Conservation (phyloP, 2,329 filamentous ascomycete genomes). For the Escovopsis sp. region DNA sequence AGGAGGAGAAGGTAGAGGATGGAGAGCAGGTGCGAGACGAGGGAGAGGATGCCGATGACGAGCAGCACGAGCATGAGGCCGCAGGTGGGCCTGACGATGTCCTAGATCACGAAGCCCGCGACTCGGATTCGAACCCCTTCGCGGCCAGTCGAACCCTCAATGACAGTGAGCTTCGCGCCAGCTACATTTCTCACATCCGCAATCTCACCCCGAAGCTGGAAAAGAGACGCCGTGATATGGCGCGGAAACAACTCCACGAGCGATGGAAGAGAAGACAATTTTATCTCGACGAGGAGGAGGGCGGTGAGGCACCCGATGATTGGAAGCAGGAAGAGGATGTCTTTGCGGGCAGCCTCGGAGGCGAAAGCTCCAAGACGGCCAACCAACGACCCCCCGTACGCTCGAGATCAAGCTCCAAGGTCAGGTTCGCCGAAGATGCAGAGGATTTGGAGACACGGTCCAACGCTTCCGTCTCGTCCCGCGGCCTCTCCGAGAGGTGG, state of each 20-base stretch:
- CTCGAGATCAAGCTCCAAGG: conserved; percentile 62
- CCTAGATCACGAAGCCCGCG: background rate
- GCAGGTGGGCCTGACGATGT: conserved; percentile 7
- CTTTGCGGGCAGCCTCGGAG: conserved; percentile 18
- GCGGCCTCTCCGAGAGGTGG: conserved; percentile 58
- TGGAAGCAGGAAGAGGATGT: conserved; percentile 49
- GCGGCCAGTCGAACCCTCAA: conserved; percentile 10
- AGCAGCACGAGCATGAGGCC: conserved; percentile 11
- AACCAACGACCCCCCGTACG: conserved; percentile 17
- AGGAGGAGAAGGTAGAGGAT: conserved; percentile 9
- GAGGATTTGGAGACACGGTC: conserved; percentile 56
- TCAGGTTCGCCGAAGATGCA: conserved; percentile 58
- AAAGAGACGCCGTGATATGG: conserved; percentile 26
- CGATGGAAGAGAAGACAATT: conserved; percentile 66
- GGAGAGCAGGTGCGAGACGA: conserved; percentile 11
- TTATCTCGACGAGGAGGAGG: conserved; percentile 77
- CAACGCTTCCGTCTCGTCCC: conserved; percentile 57
- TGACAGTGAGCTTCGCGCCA: conserved; percentile 26
- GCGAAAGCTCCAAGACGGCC: conserved; percentile 29
- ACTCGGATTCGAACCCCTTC: conserved; percentile 9
- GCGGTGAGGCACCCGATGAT: conserved; percentile 45
- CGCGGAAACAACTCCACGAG: conserved; percentile 44
- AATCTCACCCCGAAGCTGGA: conserved; percentile 22
- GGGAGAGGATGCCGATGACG: conserved; percentile 7
- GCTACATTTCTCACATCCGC: conserved; percentile 20